Conservation (phyloP, 2,329 filamentous ascomycete species). For the Epichloe glyceriae region DNA sequence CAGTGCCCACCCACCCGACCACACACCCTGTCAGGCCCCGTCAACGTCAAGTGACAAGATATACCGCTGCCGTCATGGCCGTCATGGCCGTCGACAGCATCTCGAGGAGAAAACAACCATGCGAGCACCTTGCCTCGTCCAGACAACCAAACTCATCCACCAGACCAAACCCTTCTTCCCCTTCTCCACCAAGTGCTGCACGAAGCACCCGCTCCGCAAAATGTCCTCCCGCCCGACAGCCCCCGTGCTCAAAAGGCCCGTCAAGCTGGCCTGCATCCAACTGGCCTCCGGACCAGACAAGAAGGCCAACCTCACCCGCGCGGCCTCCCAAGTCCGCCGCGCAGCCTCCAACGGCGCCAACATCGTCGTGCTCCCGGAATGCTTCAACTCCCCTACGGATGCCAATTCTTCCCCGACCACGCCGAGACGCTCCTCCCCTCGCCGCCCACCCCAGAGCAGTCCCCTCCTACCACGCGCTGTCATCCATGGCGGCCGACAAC, state of each 20-base stretch:
- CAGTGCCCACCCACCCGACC: not conserved
- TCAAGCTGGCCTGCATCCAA: conserved; percentile 74
- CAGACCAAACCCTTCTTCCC: conserved; percentile 7
- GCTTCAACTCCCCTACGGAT: conserved; percentile 97
- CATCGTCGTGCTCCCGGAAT: conserved; percentile 88
- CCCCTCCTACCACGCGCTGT: conserved; percentile 76
- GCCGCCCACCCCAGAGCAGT: conserved; percentile 55
- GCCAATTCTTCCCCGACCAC: conserved; percentile 78
- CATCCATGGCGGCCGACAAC: conserved; percentile 65
- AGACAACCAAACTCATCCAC: not conserved
- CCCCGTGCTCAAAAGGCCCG: conserved; percentile 54
- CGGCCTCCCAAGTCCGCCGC: conserved; percentile 69
- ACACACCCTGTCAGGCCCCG: not conserved
- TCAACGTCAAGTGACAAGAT: too few relatives aligned
- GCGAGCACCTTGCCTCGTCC: not conserved
- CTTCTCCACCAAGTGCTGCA: not conserved
- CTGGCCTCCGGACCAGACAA: conserved; percentile 76
- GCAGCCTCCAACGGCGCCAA: conserved; percentile 65
- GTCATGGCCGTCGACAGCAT: not conserved
- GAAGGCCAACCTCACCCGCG: conserved; percentile 66
- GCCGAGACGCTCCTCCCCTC: conserved; percentile 75
- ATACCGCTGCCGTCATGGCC: too few relatives aligned
- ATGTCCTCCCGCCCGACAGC: conserved; percentile 6
- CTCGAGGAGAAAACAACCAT: not conserved
- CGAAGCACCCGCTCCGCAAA: not conserved